phyloP scores from a whole-genome alignment of 305 asterid genomes.

The Fraxinus floribunda region DNA sequence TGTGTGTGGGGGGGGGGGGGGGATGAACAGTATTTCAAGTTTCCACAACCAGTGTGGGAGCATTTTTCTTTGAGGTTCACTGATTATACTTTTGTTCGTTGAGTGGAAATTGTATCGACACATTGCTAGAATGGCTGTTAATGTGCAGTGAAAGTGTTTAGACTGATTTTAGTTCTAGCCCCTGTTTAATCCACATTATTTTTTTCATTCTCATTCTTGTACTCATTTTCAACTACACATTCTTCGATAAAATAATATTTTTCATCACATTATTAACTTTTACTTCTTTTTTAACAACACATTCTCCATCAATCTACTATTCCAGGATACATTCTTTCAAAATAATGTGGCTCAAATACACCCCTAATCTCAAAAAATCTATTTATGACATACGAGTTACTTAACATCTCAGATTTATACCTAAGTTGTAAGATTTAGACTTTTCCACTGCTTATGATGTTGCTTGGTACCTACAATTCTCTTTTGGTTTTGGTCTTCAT shows the following conservation, averaged over 20 bases:
- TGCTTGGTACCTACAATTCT: background rate
- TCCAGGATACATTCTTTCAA: no score
- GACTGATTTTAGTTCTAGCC: background rate
- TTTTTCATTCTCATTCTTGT: no score
- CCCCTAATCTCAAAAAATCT: no score
- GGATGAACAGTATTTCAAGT: background rate
- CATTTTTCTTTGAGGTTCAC: background rate
- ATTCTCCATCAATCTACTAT: no score
- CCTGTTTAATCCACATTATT: no score
- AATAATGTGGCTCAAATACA: no score
- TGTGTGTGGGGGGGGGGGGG: no score
- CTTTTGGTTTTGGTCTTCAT: background rate
- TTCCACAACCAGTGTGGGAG: background rate
- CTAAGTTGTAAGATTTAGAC: background rate
- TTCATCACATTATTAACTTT: no score
- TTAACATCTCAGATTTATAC: background rate
- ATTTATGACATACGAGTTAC: no score
- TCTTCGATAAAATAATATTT: no score
- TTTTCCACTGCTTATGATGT: background rate
- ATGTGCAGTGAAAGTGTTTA: background rate
- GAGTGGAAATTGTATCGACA: background rate
- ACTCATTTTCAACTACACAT: no score
- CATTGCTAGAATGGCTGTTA: background rate
- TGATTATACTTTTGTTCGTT: background rate
- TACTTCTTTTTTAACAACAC: no score